A percentile compares a stretch with the other conserved stretches of the same genome.
Conservation (phyloP, 23 red algal species). For the Pyropia yezoensis region DNA sequence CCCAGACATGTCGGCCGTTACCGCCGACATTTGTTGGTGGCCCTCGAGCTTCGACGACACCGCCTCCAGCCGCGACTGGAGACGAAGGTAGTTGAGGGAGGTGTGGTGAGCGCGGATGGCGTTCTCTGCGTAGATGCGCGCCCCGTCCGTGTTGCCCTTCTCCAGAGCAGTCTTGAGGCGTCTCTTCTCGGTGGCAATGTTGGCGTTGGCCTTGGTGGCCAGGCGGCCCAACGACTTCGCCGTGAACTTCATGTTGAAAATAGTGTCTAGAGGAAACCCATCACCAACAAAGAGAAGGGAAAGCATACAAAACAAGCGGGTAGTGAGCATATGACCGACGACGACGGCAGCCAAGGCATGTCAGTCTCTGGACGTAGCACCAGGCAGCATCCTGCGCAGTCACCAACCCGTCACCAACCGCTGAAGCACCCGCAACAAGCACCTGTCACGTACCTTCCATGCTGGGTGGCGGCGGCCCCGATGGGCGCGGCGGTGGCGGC, state of each 20-base stretch:
- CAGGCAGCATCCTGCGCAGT: no score
- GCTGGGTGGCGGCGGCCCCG: no score
- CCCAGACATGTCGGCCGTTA: constrained; percentile 51
- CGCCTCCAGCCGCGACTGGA: constrained; percentile 78
- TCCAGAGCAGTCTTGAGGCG: constrained; percentile 65
- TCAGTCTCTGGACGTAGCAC: no score
- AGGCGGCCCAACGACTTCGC: constrained; percentile 76
- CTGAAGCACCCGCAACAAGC: no score
- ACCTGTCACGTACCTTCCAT: no score
- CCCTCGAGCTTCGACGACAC: constrained; percentile 83
- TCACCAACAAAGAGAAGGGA: background rate
- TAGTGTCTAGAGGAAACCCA: constrained; percentile 16
- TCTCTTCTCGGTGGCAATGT: constrained; percentile 67
- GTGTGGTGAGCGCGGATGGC: constrained; percentile 80
- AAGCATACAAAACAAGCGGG: no score
- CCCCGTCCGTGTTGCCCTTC: constrained; percentile 78
- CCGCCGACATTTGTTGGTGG: constrained; percentile 48
- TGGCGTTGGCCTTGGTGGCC: constrained; percentile 59
- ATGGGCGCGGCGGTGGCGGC: no score
- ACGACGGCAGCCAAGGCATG: no score
- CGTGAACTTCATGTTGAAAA: constrained; percentile 93
- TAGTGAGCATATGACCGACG: no score
- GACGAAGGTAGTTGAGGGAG: constrained; percentile 59
- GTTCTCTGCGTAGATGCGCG: constrained; percentile 90
- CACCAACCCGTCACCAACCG: no score